Conservation (phyloP, 495 filamentous ascomycete genomes). For the Neurospora africana region DNA sequence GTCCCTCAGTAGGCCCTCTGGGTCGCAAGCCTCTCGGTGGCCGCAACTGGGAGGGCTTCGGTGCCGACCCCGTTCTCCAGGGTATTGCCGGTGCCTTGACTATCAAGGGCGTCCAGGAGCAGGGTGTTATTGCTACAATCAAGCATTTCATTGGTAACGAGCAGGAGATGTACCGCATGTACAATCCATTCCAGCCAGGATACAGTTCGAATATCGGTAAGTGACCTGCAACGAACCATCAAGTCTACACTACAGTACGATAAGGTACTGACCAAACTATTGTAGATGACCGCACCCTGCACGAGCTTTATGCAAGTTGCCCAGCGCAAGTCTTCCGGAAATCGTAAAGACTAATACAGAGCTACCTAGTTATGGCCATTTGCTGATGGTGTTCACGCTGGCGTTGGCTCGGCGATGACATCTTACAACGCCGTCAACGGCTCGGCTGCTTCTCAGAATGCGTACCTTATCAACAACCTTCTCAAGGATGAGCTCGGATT, state of each 20-base stretch:
- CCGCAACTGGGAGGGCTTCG: constrained; percentile 70
- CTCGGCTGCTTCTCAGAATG: constrained; percentile 59
- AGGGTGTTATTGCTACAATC: constrained; percentile 61
- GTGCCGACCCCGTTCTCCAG: constrained; percentile 61
- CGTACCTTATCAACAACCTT: constrained; percentile 57
- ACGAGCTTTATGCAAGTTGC: constrained; percentile 51
- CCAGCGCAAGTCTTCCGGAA: neutral
- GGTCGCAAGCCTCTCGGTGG: constrained; percentile 60
- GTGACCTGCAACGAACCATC: neutral
- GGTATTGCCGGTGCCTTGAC: constrained; percentile 51
- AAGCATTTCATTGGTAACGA: constrained; percentile 70
- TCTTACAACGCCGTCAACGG: constrained; percentile 70
- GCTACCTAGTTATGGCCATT: constrained; percentile 54
- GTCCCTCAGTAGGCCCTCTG: constrained; percentile 56
- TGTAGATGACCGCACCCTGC: constrained; percentile 62
- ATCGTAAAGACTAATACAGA: neutral
- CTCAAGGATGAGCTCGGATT: constrained; percentile 73
- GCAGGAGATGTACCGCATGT: constrained; percentile 65
- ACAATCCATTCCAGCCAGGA: constrained; percentile 43
- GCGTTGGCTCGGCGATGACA: constrained; percentile 62
- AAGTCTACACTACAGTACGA: no score
- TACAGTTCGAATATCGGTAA: constrained; percentile 46
- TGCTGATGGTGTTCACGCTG: constrained; percentile 56
- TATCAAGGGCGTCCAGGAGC: constrained; percentile 62
- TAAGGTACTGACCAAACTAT: constrained; percentile 14